Evolutionary conservation across 1,284 basidiomycete genomes (phyloP).

Genomic region (Rhodotorula glutinis): DNA sequence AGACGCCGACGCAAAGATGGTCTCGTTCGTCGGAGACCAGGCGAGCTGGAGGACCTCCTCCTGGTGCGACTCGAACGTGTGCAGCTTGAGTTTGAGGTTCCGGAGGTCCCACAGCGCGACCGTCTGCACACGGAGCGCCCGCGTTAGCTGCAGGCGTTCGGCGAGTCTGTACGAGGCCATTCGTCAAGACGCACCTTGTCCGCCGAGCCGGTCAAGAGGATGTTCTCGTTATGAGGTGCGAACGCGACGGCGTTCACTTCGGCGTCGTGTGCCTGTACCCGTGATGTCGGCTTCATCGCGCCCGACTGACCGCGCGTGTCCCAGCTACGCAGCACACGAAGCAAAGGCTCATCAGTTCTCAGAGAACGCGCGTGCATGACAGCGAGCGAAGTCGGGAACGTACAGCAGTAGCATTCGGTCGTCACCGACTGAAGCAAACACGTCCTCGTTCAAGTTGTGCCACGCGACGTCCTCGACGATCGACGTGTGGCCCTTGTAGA

Average conservation of each 20-base stretch:
- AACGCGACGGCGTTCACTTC: constrained; percentile 92
- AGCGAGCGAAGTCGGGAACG: too few species aligned
- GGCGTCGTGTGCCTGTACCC: constrained; percentile 79
- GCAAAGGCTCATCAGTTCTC: too few species aligned
- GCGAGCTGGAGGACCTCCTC: constrained; percentile 91
- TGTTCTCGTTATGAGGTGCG: constrained; percentile 74
- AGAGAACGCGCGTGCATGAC: too few species aligned
- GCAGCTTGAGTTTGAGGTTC: constrained; percentile 72
- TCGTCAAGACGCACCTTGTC: constrained; percentile 66
- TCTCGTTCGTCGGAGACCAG: constrained; percentile 91
- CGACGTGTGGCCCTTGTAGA: constrained; percentile 83
- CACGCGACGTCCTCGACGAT: constrained; percentile 98
- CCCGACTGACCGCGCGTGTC: constrained; percentile 67
- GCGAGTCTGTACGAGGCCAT: not conserved
- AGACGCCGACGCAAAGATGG: constrained; percentile 86
- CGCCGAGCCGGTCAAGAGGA: constrained; percentile 88
- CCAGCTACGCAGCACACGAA: constrained; percentile 79
- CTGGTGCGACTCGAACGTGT: constrained; percentile 87
- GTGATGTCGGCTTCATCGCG: constrained; percentile 64
- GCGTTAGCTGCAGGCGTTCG: not conserved
- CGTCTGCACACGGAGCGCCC: constrained; percentile 57
- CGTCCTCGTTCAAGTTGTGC: constrained; percentile 77
- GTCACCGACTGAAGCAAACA: constrained; percentile 96
- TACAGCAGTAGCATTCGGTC: constrained; percentile 92
- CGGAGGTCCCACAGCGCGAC: constrained; percentile 86